phyloP scores from a whole-genome alignment of 208 protist species.

The Acanthamoeba lenticulata region DNA sequence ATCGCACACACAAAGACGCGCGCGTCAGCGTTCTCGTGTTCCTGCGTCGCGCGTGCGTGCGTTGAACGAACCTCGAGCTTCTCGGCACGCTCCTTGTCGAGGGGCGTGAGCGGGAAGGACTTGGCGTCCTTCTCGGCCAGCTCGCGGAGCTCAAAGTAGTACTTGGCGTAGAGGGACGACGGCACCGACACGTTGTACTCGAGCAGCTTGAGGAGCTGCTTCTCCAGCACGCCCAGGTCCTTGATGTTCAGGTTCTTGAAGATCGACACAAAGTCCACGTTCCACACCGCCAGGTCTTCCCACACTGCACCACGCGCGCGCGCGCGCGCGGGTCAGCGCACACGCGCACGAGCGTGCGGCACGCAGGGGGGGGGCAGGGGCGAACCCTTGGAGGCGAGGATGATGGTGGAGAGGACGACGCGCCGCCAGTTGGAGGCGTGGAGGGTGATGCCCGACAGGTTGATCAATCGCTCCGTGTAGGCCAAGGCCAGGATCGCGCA shows the following conservation, averaged over 20 bases:
- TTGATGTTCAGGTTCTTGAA: constrained; percentile 65
- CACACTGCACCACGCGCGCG: constrained; percentile 16
- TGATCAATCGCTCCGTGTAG: constrained; percentile 60
- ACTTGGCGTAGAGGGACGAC: constrained; percentile 61
- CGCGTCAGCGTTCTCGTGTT: neutral
- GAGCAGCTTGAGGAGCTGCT: constrained; percentile 65
- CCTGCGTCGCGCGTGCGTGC: too few species aligned
- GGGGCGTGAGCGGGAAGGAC: constrained; percentile 3
- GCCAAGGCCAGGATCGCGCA: constrained; percentile 58
- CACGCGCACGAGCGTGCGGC: neutral
- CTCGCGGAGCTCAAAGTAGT: constrained; percentile 69
- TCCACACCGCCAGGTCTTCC: constrained; percentile 70
- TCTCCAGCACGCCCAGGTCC: constrained; percentile 59
- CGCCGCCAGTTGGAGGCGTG: constrained; percentile 69
- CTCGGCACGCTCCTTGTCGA: constrained; percentile 43
- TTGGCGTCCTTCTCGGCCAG: constrained; percentile 62
- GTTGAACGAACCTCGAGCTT: constrained; percentile 37
- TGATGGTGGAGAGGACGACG: constrained; percentile 53
- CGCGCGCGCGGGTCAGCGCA: neutral
- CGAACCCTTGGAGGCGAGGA: constrained; percentile 66
- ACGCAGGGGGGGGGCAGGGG: neutral
- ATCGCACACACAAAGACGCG: neutral
- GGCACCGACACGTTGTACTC: constrained; percentile 58
- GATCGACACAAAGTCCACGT: constrained; percentile 67
- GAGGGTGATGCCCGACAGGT: constrained; percentile 38